Conservation (phyloP, 495 filamentous ascomycete genomes). For the Opeltia flavorubescens region DNA sequence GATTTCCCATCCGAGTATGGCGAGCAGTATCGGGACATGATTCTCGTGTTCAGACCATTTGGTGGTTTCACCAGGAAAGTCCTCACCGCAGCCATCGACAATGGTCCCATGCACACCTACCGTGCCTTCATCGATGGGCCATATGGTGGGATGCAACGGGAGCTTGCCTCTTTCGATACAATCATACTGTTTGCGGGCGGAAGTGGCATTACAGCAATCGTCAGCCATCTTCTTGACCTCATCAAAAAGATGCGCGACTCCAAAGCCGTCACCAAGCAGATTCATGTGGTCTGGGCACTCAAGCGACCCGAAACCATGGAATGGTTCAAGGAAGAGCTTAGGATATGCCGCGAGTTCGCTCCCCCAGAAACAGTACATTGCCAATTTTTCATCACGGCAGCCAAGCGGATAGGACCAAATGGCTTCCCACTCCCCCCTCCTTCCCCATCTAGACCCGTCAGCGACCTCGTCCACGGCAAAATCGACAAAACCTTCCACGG, state of each 20-base stretch:
- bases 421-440: slow-evolving; percentile 10
- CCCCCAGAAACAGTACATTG: slow-evolving; percentile 74
- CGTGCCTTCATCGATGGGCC: slow-evolving; percentile 84
- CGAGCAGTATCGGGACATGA: slow-evolving; percentile 73
- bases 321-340: slow-evolving; percentile 93
- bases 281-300: slow-evolving; percentile 84
- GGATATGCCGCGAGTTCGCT: slow-evolving; percentile 75
- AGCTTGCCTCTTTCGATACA: slow-evolving; percentile 85
- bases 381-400: slow-evolving; percentile 82
- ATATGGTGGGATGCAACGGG: slow-evolving; percentile 85
- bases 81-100: slow-evolving; percentile 59
- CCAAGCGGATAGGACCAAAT: slow-evolving; percentile 37
- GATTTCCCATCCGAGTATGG: slow-evolving; percentile 85
- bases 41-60: slow-evolving; percentile 81
- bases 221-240: slow-evolving; percentile 76
- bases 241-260: slow-evolving; percentile 90
- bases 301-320: slow-evolving; percentile 86
- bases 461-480: slow-evolving; percentile 63
- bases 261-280: slow-evolving; percentile 79
- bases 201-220: slow-evolving; percentile 85
- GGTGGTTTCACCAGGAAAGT: slow-evolving; percentile 76
- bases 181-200: slow-evolving; percentile 87
- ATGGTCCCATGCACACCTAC: slow-evolving; percentile 76
- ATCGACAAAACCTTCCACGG: slow-evolving; percentile 69
- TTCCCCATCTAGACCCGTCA: slow-evolving; percentile 37